Evolutionary conservation across 2,329 filamentous ascomycete genomes (phyloP).

Genomic region (Fusarium sp.): DNA sequence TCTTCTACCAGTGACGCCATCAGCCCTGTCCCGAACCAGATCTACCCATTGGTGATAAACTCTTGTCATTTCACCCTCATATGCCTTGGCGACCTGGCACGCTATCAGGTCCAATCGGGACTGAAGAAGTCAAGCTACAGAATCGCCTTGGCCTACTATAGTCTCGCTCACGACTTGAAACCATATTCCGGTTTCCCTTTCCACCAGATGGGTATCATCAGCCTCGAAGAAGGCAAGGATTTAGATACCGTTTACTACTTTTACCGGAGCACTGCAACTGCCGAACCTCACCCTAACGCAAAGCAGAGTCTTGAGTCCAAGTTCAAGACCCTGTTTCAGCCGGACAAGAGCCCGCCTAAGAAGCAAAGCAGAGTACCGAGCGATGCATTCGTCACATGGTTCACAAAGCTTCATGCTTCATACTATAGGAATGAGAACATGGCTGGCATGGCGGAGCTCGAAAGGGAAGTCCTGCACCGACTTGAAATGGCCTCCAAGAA

Average conservation of each 20-base stretch:
- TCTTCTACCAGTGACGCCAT: slow-evolving; percentile 51
- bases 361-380: slow-evolving; percentile 54
- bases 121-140: slow-evolving; percentile 81
- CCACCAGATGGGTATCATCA: slow-evolving; percentile 91
- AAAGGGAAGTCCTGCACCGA: slow-evolving; percentile 85
- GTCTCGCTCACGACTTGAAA: slow-evolving; percentile 80
- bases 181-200: slow-evolving; percentile 84
- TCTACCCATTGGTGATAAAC: slow-evolving; percentile 70
- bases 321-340: slow-evolving; percentile 68
- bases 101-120: slow-evolving; percentile 82
- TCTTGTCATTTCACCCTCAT: slow-evolving; percentile 88
- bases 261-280: slow-evolving; percentile 82
- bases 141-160: slow-evolving; percentile 84
- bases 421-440: slow-evolving; percentile 84
- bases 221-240: slow-evolving; percentile 80
- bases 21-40: slow-evolving; percentile 58
- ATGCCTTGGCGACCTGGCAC: slow-evolving; percentile 87
- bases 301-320: slow-evolving; percentile 81
- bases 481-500: slow-evolving; percentile 79
- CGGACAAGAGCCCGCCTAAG: slow-evolving; percentile 48
- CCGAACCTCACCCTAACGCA: slow-evolving; percentile 79
- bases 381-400: slow-evolving; percentile 80
- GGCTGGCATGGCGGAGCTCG: slow-evolving; percentile 80
- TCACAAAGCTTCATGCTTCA: slow-evolving; percentile 85
- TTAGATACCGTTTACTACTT: slow-evolving; percentile 90